Evolutionary conservation across 164 flowering plant species (phyloP), one percentile per base, ranked within the genome.

Genomic region (Sedum album): DNA sequence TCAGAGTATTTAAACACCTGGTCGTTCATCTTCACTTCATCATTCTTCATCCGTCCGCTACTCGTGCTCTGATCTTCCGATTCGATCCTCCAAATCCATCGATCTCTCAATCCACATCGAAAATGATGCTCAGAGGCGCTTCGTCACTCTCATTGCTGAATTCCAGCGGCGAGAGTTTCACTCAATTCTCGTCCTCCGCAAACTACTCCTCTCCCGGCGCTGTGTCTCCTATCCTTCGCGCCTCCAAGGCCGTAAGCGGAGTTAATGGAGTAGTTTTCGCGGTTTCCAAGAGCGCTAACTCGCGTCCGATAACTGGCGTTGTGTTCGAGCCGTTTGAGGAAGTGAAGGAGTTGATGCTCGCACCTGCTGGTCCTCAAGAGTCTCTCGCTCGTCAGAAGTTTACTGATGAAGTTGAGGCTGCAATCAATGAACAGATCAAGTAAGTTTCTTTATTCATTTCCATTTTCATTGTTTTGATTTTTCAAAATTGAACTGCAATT

Each of bases 391-490:
- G 97, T 4, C 97, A 91, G 71, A 81, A 77, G 78, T 89, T 39
- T 49, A 0, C 73, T 0, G 80, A 86, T 20, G 85, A 71, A 5
- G 80, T 80, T 62, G 97, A 91, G 70, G 82, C 87, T 23, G 96
- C 97, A 0, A 70, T 91, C 48, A 91, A 91, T 65, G 97, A 91
- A 70, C 97, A 91, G 78, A 91, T 91, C 78, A 91, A 91, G 97
- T 91, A 31, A 25, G 82, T 79, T 66, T 48, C 53, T 6, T 70
- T 3, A 49, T 44, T 66, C 28, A 28, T 60, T 35, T 62, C 38
- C 23, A 31, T 35, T 4, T 31, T 64, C n/a, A 0, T 2, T 49
- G 0, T 49, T 49, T 5, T n/a, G n/a, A n/a, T n/a, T n/a, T n/a
- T n/a, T n/a, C n/a, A 49, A 3, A 49, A 20, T 49, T 49, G 55